A percentile compares a stretch with the other conserved stretches of the same genome.
Evolutionary conservation across 306 rosid species (phyloP).

Genomic region (Astragalus membranaceus): DNA sequence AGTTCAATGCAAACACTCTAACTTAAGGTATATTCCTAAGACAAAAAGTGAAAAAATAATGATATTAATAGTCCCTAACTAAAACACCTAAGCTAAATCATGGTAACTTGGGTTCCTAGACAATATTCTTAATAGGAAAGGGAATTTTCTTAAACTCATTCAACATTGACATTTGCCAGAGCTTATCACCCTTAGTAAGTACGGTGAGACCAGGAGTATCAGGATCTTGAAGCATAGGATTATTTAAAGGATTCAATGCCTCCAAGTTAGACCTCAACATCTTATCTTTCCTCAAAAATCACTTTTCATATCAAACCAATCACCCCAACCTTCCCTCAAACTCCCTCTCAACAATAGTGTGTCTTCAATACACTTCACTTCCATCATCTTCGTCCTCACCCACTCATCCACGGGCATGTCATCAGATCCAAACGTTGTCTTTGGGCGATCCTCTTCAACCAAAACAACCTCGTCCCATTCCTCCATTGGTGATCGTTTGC

Average conservation of each 20-base stretch:
- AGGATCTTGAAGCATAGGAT: constrained; percentile 78
- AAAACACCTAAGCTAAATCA: background rate
- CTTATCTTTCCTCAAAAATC: constrained; percentile 74
- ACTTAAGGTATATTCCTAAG: no score
- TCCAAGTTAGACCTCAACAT: constrained; percentile 72
- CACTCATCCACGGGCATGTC: constrained; percentile 69
- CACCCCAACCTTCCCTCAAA: constrained; percentile 88
- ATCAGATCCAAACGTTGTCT: constrained; percentile 65
- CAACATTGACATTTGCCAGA: constrained; percentile 45
- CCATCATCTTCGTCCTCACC: constrained; percentile 42
- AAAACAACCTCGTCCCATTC: constrained; percentile 36
- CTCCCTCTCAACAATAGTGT: constrained; percentile 51
- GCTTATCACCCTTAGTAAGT: constrained; percentile 49
- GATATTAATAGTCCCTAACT: background rate
- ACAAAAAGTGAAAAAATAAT: no score
- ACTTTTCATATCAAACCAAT: constrained; percentile 79
- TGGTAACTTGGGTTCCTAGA: background rate
- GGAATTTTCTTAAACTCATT: constrained; percentile 46
- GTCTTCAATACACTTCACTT: constrained; percentile 61
- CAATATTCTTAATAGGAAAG: constrained; percentile 16
- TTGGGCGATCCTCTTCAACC: constrained; percentile 41
- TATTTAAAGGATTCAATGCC: constrained; percentile 53
- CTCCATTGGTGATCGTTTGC: constrained; percentile 32
- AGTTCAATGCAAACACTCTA: no score
- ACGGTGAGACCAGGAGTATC: constrained; percentile 51